Conservation (phyloP, 164 flowering plant species). For the Amborella trichopoda region DNA sequence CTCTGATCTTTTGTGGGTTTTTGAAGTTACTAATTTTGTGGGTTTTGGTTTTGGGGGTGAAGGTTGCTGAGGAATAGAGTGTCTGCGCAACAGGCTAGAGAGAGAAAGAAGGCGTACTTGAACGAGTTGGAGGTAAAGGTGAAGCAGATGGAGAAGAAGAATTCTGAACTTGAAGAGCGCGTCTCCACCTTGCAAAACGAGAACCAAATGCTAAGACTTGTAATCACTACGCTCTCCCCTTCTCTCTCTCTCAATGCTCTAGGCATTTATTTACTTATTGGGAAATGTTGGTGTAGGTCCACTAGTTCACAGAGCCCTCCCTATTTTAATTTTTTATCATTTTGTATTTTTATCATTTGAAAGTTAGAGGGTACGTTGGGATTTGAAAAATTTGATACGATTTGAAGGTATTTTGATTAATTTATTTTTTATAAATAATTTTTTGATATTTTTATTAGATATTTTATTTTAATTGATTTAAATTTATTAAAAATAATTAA, state of each 20-base stretch:
- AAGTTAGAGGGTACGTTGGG: no score
- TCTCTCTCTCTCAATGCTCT: not conserved
- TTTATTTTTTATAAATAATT: no score
- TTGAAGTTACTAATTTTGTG: no score
- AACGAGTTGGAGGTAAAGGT: constrained; percentile 69
- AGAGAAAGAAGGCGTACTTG: constrained; percentile 92
- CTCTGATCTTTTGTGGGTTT: no score
- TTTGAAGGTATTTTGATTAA: no score
- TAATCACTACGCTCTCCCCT: constrained; percentile 13
- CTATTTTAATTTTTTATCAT: not conserved
- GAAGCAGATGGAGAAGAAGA: constrained; percentile 75
- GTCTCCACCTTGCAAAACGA: constrained; percentile 94
- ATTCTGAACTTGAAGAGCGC: constrained; percentile 87
- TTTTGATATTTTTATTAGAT: no score
- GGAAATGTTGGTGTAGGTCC: not conserved
- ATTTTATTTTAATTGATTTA: no score
- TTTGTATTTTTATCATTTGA: no score
- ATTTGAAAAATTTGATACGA: not conserved
- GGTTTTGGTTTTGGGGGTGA: constrained; percentile 2
- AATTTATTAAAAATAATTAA: no score
- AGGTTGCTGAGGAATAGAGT: constrained; percentile 98
- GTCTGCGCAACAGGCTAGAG: constrained; percentile 98
- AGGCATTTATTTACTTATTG: not conserved
- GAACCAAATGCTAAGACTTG: constrained; percentile 99
- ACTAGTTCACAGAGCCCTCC: not conserved